Evolutionary conservation across 1,284 basidiomycete species (phyloP).

Genomic region (Cryptococcus hybrid): DNA sequence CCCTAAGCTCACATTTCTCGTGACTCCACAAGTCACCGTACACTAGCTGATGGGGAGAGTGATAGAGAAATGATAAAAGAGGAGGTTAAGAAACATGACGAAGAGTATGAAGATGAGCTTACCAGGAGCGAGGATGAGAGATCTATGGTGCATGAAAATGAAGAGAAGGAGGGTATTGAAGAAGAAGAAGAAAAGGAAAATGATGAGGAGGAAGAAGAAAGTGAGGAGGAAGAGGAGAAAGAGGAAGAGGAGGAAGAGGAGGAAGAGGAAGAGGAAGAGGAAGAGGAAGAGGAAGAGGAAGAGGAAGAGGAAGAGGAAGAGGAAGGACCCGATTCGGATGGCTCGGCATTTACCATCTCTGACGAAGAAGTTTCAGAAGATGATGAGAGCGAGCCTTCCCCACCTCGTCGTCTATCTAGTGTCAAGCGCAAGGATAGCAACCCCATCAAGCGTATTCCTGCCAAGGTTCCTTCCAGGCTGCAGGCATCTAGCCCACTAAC

Average conservation of each 20-base stretch:
- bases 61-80: slow-evolving; percentile 21
- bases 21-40: slow-evolving; percentile 3
- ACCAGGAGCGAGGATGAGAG: slow-evolving; percentile 15
- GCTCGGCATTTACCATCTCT: slow-evolving; percentile 19
- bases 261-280: slow-evolving; percentile 21
- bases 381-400: slow-evolving; percentile 6
- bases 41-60: slow-evolving; percentile 7
- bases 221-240: slow-evolving; percentile 21
- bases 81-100: slow-evolving; percentile 14
- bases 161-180: slow-evolving; percentile 19
- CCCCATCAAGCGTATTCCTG: neutral
- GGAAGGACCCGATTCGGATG: slow-evolving; percentile 19
- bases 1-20: slow-evolving; percentile 39
- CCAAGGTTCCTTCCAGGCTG: neutral
- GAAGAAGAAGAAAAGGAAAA: slow-evolving; percentile 18
- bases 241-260: slow-evolving; percentile 41
- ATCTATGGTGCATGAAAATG: slow-evolving; percentile 15
- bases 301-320: slow-evolving; percentile 28
- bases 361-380: slow-evolving; percentile 37
- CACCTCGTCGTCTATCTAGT: neutral
- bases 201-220: slow-evolving; percentile 16
- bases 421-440: neutral
- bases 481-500: too few species aligned
- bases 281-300: slow-evolving; percentile 37
- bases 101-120: slow-evolving; percentile 17